A percentile compares a stretch with the other conserved stretches of the same genome.
These are phyloP conservation scores for Cladosporium sp. DNA, from an alignment of 2,329 filamentous ascomycete species.

Conservation along the genomic window DNA sequence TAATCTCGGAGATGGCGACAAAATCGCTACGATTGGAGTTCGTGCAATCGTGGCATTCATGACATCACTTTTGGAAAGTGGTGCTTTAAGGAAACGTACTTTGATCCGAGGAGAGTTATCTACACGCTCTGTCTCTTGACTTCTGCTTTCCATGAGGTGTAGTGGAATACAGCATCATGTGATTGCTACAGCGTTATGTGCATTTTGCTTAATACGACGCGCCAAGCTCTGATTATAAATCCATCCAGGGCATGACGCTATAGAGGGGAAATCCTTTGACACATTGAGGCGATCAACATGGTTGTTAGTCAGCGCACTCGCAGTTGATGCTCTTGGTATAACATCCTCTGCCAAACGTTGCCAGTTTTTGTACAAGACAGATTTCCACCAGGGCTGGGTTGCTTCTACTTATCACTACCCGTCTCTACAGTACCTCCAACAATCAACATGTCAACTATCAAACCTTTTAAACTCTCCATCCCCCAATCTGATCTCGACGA, in stretches of 20 bases:
- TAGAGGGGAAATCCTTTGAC: not conserved
- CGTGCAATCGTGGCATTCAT: conserved; percentile 6
- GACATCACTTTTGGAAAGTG: not conserved
- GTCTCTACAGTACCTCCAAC: not conserved
- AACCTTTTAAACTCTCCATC: conserved; percentile 12
- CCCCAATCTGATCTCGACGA: conserved; percentile 25
- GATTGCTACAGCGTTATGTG: not conserved
- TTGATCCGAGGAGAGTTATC: not conserved
- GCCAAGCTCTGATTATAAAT: not conserved
- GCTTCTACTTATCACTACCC: not conserved
- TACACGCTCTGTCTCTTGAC: not conserved
- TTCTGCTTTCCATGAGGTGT: not conserved
- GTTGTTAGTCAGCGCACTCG: not conserved
- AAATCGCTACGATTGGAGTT: conserved; percentile 10
- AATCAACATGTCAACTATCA: not conserved
- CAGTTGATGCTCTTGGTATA: not conserved
- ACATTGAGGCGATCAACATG: not conserved
- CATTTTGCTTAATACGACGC: not conserved
- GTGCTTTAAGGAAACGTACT: not conserved
- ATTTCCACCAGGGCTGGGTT: not conserved
- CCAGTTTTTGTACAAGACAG: too few species aligned
- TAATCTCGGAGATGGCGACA: conserved; percentile 5
- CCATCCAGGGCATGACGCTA: not conserved
- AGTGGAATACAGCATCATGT: not conserved
- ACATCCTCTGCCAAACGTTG: not conserved